These are phyloP conservation scores for Cercospora sp. DNA, from an alignment of 2,329 filamentous ascomycete genomes.

Conservation along the genomic window DNA sequence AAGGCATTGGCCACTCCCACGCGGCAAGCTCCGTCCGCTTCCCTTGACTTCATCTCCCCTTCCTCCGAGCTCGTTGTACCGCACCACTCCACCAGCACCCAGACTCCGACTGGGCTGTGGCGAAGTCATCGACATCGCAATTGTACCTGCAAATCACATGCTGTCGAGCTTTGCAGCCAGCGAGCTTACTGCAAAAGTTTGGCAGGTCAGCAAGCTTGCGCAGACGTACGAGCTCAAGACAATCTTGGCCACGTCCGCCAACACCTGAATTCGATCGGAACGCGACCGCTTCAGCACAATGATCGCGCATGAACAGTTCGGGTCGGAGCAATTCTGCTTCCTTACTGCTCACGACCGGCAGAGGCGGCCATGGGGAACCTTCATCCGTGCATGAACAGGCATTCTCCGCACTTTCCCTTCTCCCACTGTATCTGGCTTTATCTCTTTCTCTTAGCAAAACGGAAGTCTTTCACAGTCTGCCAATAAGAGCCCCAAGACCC, in stretches of 20 bases:
- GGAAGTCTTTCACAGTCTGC: background rate
- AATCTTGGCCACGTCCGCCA: background rate
- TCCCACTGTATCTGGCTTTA: conserved; percentile 10
- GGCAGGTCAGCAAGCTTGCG: background rate
- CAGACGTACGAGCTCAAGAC: background rate
- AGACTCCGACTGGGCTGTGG: background rate
- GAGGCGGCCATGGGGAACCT: background rate
- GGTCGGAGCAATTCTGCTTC: background rate
- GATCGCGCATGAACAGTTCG: background rate
- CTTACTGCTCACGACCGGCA: background rate
- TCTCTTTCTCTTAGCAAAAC: conserved; percentile 9
- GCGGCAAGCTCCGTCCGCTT: background rate
- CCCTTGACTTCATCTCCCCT: background rate
- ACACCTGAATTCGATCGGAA: background rate
- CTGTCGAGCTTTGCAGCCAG: background rate
- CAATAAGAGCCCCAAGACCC: conserved; percentile 3
- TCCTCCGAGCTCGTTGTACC: background rate
- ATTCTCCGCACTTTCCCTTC: conserved; percentile 20
- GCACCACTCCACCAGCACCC: background rate
- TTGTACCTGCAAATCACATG: background rate
- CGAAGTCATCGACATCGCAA: background rate
- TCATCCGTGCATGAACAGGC: conserved; percentile 11
- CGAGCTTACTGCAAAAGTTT: background rate
- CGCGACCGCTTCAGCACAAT: background rate
- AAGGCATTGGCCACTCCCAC: background rate